Percentiles rank a stretch among this genome's conserved stretches.
phyloP scores from a whole-genome alignment of 73 alveolate species.

The Breviolum minutum region DNA sequence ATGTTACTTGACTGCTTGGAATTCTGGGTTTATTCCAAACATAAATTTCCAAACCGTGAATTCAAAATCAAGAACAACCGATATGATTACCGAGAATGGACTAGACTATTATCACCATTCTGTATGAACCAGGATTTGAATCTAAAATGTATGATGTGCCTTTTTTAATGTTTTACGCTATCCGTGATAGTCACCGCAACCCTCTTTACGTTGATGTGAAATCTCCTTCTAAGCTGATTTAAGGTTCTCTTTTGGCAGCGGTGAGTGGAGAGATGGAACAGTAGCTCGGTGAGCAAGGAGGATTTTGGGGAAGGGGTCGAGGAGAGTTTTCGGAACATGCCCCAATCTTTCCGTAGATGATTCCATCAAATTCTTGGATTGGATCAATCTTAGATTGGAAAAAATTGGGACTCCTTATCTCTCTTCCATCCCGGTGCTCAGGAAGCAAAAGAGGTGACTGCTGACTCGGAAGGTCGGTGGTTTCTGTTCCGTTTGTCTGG shows the following conservation, averaged over 20 bases:
- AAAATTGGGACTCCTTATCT: not conserved
- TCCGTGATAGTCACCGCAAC: not conserved
- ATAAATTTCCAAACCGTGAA: too few species aligned
- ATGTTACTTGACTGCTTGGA: not conserved
- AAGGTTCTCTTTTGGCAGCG: conserved; percentile 16
- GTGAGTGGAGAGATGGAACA: conserved; percentile 21
- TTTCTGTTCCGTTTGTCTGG: not conserved
- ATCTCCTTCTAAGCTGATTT: not conserved
- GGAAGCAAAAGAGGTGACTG: not conserved
- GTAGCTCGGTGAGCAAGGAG: not conserved
- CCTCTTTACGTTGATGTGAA: too few species aligned
- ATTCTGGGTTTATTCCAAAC: too few species aligned
- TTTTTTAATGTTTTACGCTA: too few species aligned
- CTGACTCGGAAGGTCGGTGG: not conserved
- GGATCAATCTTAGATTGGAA: not conserved
- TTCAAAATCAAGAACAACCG: too few species aligned
- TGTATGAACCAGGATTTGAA: too few species aligned
- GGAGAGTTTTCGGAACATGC: too few species aligned
- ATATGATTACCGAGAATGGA: too few species aligned
- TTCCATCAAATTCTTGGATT: not conserved
- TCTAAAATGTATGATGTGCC: too few species aligned
- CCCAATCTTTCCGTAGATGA: not conserved
- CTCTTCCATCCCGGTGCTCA: not conserved
- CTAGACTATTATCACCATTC: not conserved
- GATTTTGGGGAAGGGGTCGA: too few species aligned